Evolutionary conservation across 495 filamentous ascomycete genomes (phyloP).

Genomic region (Neurospora sp.): DNA sequence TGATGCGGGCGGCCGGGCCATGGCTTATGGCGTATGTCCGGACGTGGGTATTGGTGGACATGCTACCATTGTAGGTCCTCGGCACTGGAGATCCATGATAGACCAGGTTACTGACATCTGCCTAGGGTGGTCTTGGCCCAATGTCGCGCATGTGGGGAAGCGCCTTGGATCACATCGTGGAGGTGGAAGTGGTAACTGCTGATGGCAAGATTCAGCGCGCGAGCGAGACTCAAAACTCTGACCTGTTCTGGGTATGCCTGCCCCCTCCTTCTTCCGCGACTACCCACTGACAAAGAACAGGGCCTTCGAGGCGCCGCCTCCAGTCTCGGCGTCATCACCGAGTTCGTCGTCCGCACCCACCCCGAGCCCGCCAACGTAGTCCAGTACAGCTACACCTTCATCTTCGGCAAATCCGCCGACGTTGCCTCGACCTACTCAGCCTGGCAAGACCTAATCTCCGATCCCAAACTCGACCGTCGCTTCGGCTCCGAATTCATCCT

Average conservation of each 20-base stretch:
- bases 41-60: constrained; percentile 64
- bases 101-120: not conserved
- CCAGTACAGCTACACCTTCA: constrained; percentile 40
- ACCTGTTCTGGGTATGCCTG: constrained; percentile 46
- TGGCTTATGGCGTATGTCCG: constrained; percentile 58
- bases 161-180: constrained; percentile 41
- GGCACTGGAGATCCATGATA: not conserved
- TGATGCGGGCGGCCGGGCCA: constrained; percentile 50
- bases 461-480: constrained; percentile 43
- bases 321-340: constrained; percentile 54
- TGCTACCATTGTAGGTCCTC: constrained; percentile 41
- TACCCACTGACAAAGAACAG: constrained; percentile 18
- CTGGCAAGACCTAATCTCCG: constrained; percentile 36
- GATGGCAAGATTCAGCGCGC: constrained; percentile 47
- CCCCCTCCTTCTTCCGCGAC: fast-evolving
- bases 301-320: constrained; percentile 51
- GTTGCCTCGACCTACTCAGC: constrained; percentile 28
- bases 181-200: constrained; percentile 52
- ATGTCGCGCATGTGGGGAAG: constrained; percentile 48
- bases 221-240: constrained; percentile 38
- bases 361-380: constrained; percentile 45
- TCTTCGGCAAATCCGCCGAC: constrained; percentile 33
- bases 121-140: constrained; percentile 41
- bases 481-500: constrained; percentile 43
- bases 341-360: constrained; percentile 51